Base-by-base conservation (phyloP, 2,329 filamentous ascomycete species). In the Aspergillus persii region DNA sequence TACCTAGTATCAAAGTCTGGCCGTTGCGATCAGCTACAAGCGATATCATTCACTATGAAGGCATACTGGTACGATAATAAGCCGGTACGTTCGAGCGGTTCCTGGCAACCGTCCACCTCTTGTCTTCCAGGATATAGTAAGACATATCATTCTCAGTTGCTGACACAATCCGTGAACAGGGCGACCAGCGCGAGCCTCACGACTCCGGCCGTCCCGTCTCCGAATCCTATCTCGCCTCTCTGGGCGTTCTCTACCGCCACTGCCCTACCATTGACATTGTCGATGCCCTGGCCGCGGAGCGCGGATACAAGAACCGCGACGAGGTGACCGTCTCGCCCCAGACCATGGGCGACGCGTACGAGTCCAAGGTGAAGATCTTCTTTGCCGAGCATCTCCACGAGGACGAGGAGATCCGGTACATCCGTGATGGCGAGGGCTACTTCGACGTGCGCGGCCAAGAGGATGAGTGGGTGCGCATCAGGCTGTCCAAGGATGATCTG, bases 401-500 rank as follows among this genome's bases (percentile, higher is more conserved):
- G 80, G 95, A 99, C 68, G 95, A 99, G 80, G 95, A 99, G 83
- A 99, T 99, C 66, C 84, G 95, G 51, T 99, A 97, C 71, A 93
- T 99, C 66, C 83, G 92, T 33, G 93, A 89, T 61, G 95, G 95
- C 0, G 84, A 86, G 57, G 95, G 95, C 0, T 99, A 90, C 76
- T 99, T 99, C 73, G 95, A 99, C 77, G 93, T 99, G 3, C 83
- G 95, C 52, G 89, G 86, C 70, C 82, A 89, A 75, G 85, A 84
- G 23, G 94, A 98, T 71, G 86, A 90, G 65, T 99, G 95, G 95
- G 86, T 99, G 59, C 83, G 95, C 60, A 92, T 99, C 62, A 80
- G 83, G 69, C 79, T 99, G 58, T 90, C 90, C 75, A 95, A 95
- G 82, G 84, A 86, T 56, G 95, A 99, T 79, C 80, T 99, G 77